phyloP scores from a whole-genome alignment of 345 rosid species.

The Cardiospermum halicacabum region DNA sequence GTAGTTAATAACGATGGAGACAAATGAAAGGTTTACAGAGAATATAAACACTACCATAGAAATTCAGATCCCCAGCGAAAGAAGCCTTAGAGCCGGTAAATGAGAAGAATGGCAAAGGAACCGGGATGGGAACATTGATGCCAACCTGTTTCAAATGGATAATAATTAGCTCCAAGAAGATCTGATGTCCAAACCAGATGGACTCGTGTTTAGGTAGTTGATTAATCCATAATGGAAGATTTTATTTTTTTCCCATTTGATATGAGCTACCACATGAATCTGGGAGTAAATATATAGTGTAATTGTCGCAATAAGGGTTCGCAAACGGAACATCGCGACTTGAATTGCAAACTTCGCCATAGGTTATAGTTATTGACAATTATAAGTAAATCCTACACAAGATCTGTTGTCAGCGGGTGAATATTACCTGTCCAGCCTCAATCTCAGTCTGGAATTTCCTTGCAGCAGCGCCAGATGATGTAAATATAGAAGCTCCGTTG shows the following conservation, averaged over 20 bases:
- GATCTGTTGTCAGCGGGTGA: background rate
- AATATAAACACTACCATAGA: conserved; percentile 58
- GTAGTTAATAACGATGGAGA: background rate
- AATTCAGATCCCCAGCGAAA: conserved; percentile 92
- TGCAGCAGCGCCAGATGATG: conserved; percentile 86
- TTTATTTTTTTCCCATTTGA: background rate
- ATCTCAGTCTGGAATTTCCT: conserved; percentile 93
- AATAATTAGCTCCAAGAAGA: background rate
- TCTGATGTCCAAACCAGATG: background rate
- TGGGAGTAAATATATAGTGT: background rate
- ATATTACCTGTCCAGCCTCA: conserved; percentile 90
- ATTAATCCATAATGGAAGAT: background rate
- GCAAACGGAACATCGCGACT: background rate
- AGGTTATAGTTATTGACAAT: background rate
- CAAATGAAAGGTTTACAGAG: background rate
- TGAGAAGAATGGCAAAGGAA: conserved; percentile 94
- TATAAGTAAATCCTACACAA: background rate
- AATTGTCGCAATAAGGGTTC: background rate
- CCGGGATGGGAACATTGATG: conserved; percentile 95
- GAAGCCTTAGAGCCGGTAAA: conserved; percentile 94
- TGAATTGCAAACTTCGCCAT: background rate
- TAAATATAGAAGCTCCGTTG: conserved; percentile 90
- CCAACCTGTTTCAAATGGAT: conserved; percentile 53
- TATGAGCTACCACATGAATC: background rate
- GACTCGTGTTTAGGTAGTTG: background rate